These are phyloP conservation scores for Peniophora sp. DNA, from an alignment of 1,284 basidiomycete genomes.

Conservation along the genomic window DNA sequence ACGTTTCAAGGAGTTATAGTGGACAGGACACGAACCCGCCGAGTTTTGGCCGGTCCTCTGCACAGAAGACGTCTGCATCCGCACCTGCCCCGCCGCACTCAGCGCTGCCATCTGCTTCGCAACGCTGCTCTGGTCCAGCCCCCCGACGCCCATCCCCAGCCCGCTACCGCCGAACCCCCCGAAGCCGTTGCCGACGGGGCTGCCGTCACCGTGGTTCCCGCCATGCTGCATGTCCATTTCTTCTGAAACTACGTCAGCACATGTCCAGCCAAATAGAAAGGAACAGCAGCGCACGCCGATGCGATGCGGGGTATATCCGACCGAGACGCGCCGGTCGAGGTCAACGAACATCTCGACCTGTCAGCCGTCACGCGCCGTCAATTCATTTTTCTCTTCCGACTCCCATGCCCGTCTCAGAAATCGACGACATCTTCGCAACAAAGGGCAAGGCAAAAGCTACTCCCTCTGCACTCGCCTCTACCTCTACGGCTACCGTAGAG, in stretches of 20 bases:
- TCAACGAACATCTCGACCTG: neutral
- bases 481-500: conserved; percentile 8
- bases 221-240: too few relatives aligned
- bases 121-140: conserved; percentile 23
- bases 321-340: neutral
- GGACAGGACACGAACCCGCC: conserved; percentile 12
- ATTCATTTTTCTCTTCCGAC: conserved; percentile 10
- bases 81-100: conserved; percentile 52
- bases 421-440: conserved; percentile 71
- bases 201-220: too few relatives aligned
- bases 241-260: neutral
- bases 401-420: conserved; percentile 52
- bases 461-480: conserved; percentile 16
- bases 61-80: conserved; percentile 29
- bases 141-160: conserved; percentile 1
- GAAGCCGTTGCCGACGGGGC: too few relatives aligned
- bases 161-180: neutral
- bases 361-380: neutral
- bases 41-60: conserved; percentile 9
- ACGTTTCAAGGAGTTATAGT: neutral
- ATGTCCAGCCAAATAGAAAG: neutral
- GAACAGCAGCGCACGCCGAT: too few relatives aligned
- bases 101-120: conserved; percentile 75
- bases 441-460: conserved; percentile 32
- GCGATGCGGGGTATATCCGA: neutral